Base-by-base conservation (phyloP, 2,329 filamentous ascomycete genomes). In the Camillea tinctor region DNA sequence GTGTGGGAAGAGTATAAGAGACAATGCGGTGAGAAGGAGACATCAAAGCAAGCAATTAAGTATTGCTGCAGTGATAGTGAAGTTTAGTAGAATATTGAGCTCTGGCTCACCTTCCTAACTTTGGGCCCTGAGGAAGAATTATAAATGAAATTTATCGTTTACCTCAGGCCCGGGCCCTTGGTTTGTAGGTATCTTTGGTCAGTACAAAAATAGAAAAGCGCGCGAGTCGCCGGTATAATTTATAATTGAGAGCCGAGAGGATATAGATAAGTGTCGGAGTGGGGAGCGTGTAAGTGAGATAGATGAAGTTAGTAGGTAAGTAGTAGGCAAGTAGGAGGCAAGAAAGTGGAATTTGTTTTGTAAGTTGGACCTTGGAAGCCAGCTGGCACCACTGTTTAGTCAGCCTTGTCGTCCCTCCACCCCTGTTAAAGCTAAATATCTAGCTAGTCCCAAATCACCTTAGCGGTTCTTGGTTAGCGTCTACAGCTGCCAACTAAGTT, bases 31-130 rank as follows among this genome's bases (percentile, higher is more conserved):
- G 52, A 36, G 30, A 21, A n/a, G 24, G 36, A 44, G 36, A n/a
- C 17, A 30, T 30, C 6, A 6, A 44, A 36, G 52, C 19, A 21
- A 54, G 51, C 22, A 26, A 15, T 44, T 15, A 44, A 17, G 36
- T 44, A 8, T 50, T 56, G 51, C 61, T 63, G 62, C 55, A 23
- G 13, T 30, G 26, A 7, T 30, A 9, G 26, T 30, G n/a, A 30
- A 11, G 26, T 30, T 59, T 57, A 66, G 66, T 57, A 66, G 66
- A 65, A 63, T 60, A 67, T 66, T 59, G 63, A 67, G 63, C 68
- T 66, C 61, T 68, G 66, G 69, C 69, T 71, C 69, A 71, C 69
- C 69, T 71, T 71, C 68, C 67, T 68, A 60, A 67, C 66, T 66
- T 53, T 44, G 36, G 51, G 48, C 60, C 51, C 59, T 20, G 24